These are phyloP conservation scores for Phaseolus coccineus DNA, from an alignment of 331 rosid species.

Conservation along the genomic window DNA sequence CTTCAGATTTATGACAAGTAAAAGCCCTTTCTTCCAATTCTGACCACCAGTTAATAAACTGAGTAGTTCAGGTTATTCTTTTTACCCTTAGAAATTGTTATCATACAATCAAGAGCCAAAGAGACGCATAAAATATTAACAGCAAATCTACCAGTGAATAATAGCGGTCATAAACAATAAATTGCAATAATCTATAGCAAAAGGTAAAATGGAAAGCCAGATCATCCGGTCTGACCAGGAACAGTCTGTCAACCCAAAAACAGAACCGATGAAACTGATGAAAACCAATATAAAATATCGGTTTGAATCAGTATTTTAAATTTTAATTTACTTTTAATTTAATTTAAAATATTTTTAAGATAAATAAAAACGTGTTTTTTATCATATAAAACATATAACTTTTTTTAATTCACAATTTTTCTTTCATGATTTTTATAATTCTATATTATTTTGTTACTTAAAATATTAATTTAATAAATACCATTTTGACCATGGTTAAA, in stretches of 20 bases:
- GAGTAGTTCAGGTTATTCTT: conserved; percentile 7
- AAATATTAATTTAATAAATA: neutral
- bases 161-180: neutral
- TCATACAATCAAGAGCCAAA: conserved; percentile 25
- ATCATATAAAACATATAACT: neutral
- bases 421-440: neutral
- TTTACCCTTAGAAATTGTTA: neutral
- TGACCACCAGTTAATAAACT: neutral
- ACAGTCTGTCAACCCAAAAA: neutral
- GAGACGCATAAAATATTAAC: neutral
- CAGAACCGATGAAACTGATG: neutral
- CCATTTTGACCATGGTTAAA: no score
- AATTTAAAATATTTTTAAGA: neutral
- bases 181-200: neutral
- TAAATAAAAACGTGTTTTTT: neutral
- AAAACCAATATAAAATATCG: neutral
- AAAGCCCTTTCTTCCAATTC: neutral
- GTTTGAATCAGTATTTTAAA: neutral
- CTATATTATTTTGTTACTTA: neutral
- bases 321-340: neutral
- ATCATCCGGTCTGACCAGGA: neutral
- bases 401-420: neutral
- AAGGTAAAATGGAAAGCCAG: neutral
- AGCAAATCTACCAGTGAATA: neutral
- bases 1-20: neutral